Percentiles rank a stretch among this genome's conserved stretches.
Evolutionary conservation across 257 asterid genomes (phyloP).

Genomic region (Plantago major): DNA sequence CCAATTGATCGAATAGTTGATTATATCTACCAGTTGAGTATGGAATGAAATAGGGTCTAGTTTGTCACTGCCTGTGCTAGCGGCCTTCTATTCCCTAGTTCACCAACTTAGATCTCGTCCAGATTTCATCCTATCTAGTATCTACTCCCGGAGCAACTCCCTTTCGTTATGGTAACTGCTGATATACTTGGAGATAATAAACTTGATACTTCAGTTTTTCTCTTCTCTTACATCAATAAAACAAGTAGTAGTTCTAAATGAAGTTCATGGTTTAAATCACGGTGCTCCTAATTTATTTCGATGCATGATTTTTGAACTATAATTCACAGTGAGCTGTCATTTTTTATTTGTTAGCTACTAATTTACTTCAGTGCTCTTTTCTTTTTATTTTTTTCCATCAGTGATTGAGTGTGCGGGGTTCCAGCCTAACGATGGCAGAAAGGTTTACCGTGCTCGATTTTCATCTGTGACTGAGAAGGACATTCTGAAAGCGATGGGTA

Average conservation of each 20-base stretch:
- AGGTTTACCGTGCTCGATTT: conserved; percentile 78
- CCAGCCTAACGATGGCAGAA: conserved; percentile 51
- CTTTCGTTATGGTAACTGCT: background rate
- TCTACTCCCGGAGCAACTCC: too few species aligned
- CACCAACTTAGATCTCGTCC: too few species aligned
- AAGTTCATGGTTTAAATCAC: conserved; percentile 1
- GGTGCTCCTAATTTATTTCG: background rate
- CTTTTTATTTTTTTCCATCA: conserved; percentile 30
- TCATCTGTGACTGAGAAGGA: conserved; percentile 91
- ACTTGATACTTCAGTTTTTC: background rate
- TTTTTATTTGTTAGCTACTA: conserved; percentile 3
- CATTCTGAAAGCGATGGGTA: conserved; percentile 67
- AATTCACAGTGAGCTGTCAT: background rate
- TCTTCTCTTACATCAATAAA: conserved; percentile 6
- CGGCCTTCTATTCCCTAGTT: too few species aligned
- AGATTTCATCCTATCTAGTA: too few species aligned
- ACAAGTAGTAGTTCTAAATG: background rate
- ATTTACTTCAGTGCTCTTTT: background rate
- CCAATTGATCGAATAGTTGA: too few species aligned
- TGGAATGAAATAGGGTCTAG: too few species aligned
- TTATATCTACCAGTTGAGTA: too few species aligned
- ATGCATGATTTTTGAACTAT: conserved; percentile 5
- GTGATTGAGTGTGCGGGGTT: conserved; percentile 80
- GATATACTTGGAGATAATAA: conserved; percentile 10
- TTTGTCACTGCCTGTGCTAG: too few species aligned